Conservation (phyloP, 1,284 basidiomycete genomes). For the Leccinum subrobustum region DNA sequence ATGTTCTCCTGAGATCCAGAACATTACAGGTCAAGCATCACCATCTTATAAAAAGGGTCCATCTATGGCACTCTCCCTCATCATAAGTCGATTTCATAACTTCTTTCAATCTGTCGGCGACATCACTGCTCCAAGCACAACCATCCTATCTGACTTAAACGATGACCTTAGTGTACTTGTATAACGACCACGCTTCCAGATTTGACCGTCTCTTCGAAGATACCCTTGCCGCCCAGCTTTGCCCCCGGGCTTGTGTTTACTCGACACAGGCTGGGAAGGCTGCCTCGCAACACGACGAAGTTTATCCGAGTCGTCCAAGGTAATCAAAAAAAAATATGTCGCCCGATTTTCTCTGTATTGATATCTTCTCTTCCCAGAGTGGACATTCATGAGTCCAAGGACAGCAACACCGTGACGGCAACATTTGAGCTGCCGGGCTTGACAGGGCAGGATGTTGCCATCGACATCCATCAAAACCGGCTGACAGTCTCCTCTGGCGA, state of each 20-base stretch:
- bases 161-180: no score
- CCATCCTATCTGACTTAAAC: not conserved
- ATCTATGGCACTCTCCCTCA: not conserved
- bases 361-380: conserved; percentile 21
- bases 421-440: conserved; percentile 26
- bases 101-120: not conserved
- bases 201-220: conserved; percentile 16
- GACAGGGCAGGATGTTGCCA: conserved; percentile 6
- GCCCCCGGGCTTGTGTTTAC: not conserved
- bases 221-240: not conserved
- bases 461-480: no score
- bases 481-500: no score
- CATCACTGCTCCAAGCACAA: not conserved
- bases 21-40: not conserved
- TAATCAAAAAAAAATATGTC: no score
- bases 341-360: not conserved
- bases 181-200: not conserved
- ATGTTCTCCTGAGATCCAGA: conserved; percentile 5
- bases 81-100: not conserved
- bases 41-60: conserved; percentile 11
- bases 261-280: no score
- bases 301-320: no score
- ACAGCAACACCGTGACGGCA: conserved; percentile 38
- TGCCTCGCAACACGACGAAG: no score
- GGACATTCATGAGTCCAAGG: conserved; percentile 36